Conservation (phyloP, 352 stramenopile species). For the Globisporangium carolinianum region DNA sequence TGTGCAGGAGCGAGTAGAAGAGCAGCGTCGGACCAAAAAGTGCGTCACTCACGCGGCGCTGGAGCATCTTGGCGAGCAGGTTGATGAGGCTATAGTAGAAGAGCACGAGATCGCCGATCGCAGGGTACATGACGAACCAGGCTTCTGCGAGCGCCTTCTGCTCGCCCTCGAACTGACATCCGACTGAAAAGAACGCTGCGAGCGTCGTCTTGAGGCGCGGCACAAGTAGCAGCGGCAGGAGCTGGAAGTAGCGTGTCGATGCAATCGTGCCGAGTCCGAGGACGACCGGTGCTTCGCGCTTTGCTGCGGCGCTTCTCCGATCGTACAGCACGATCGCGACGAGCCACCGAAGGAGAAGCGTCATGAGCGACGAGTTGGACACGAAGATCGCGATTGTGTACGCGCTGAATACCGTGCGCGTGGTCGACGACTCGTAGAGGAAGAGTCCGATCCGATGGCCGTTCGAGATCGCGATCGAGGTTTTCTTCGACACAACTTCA, state of each 20-base stretch:
- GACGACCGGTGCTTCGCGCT: not conserved
- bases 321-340: not conserved
- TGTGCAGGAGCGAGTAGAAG: slow-evolving; percentile 12
- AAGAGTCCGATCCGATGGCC: slow-evolving; percentile 10
- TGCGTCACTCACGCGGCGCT: slow-evolving; percentile 18
- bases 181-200: slow-evolving; percentile 19
- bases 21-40: slow-evolving; percentile 19
- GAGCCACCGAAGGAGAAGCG: slow-evolving; percentile 6
- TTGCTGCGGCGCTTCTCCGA: not conserved
- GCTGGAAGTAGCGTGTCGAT: not conserved
- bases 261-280: slow-evolving; percentile 1
- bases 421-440: not conserved
- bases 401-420: not conserved
- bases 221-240: slow-evolving; percentile 15
- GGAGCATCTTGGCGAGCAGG: slow-evolving; percentile 6
- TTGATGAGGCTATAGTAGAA: slow-evolving; percentile 22
- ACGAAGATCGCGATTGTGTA: slow-evolving; percentile 5
- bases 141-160: slow-evolving; percentile 13
- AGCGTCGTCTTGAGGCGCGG: slow-evolving; percentile 16
- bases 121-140: slow-evolving; percentile 29
- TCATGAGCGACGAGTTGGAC: slow-evolving; percentile 1
- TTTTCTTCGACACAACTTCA: not conserved
- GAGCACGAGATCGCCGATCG: slow-evolving; percentile 20
- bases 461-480: slow-evolving; percentile 10
- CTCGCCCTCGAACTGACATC: slow-evolving; percentile 18